Base-by-base conservation (phyloP, 306 rosid genomes). In the Fragaria iinumae region DNA sequence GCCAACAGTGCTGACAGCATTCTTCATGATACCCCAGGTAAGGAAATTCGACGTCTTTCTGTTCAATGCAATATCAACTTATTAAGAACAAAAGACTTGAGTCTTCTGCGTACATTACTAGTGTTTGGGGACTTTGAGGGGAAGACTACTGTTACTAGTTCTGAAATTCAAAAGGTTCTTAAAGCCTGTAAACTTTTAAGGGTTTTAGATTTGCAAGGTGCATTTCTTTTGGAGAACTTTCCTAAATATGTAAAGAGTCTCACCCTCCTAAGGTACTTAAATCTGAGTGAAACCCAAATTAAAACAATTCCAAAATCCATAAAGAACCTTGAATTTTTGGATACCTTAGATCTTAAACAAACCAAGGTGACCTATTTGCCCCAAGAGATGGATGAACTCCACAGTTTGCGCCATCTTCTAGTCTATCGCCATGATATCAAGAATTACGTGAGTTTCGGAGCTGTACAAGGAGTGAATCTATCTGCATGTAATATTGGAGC, bases 301-400 rank as follows among this genome's bases (percentile, higher is more conserved):
- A 63, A 63, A 29, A 63, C 20, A 13, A 41, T 63, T 14, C 67
- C 67, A 14, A 29, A 14, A 9, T 21, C 67, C 43, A 63, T 63
- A 27, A 29, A 29, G 41, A 71, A 59, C 62, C 23, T 60, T 71
- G 8, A 8, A 39, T 39, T 39, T 39, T 39, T 39, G 8, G 43
- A 39, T 6, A 39, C 43, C 43, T 6, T 39, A 39, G 81, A 78
- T 71, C 81, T 78, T 13, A 71, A 78, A 63, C 69, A 71, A 1
- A 78, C 81, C 4, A 36, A 27, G 4, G 81, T 78, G 20, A 60
- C 76, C 3, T 11, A 2, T 3, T 71, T 78, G 5, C 81, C 81
- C 32, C 2, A 12, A 62, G 11, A 21, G 29, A 49, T 49, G 11
- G 36, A 14, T 39, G 9, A 49, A 6, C 77, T 79, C 14, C 57